Percentiles rank a stretch among this genome's conserved stretches.
Evolutionary conservation across 2,329 filamentous ascomycete genomes (phyloP).

Genomic region (Diaporthe destruens): DNA sequence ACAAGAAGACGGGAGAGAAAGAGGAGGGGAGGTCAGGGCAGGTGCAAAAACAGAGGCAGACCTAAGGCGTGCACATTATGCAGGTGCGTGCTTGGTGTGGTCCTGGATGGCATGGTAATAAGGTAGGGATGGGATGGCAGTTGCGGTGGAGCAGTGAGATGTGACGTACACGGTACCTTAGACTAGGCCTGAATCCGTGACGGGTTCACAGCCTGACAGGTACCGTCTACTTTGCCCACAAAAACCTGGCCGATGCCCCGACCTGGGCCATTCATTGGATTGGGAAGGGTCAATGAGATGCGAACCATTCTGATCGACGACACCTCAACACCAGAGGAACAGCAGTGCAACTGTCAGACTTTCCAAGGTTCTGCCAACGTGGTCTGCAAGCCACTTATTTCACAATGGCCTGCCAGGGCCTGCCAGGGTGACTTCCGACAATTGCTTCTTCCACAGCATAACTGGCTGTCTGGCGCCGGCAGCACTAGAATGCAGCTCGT

Average conservation of each 20-base stretch:
- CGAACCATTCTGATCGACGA: constrained; percentile 29
- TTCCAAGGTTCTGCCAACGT: constrained; percentile 7
- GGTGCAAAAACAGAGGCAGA: constrained; percentile 27
- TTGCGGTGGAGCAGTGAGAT: constrained; percentile 11
- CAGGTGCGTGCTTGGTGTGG: constrained; percentile 30
- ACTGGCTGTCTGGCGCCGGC: constrained; percentile 19
- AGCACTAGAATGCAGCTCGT: constrained; percentile 17
- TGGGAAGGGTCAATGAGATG: constrained; percentile 27
- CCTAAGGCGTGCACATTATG: constrained; percentile 30
- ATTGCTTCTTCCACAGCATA: background rate
- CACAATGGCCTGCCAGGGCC: constrained; percentile 2
- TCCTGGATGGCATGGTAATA: constrained; percentile 42
- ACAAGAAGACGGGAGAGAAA: constrained; percentile 41
- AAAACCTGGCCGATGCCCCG: constrained; percentile 6
- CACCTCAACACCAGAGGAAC: background rate
- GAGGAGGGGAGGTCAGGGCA: constrained; percentile 43
- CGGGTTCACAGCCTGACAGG: fast-evolving
- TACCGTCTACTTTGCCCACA: constrained; percentile 10
- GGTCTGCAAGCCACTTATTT: constrained; percentile 28
- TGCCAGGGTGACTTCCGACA: background rate
- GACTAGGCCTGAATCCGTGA: fast-evolving
- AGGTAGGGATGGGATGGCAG: constrained; percentile 44
- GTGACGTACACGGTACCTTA: background rate
- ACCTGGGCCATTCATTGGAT: background rate
- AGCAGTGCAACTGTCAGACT: constrained; percentile 23